A percentile compares a stretch with the other conserved stretches of the same genome.
Evolutionary conservation across 106 monocot genomes (phyloP).

Genomic region (Dendrobium catenatum): DNA sequence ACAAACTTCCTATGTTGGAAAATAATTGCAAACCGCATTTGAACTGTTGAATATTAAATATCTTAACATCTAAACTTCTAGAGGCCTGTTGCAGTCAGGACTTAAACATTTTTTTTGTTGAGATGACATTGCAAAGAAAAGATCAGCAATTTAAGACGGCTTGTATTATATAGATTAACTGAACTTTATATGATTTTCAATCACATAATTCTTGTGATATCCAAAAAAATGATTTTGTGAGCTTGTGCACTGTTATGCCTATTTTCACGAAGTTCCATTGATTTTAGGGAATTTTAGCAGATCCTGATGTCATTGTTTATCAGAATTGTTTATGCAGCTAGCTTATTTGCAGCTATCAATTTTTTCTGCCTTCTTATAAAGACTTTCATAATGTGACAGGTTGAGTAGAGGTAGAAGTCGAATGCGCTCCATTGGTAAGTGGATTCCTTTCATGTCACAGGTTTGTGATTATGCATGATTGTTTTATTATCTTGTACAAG

Average conservation of each 20-base stretch:
- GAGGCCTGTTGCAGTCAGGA: background rate
- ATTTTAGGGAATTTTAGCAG: background rate
- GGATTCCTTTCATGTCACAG: background rate
- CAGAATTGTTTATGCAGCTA: background rate
- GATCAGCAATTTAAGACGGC: background rate
- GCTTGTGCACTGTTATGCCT: background rate
- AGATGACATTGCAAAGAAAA: background rate
- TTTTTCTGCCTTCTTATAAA: background rate
- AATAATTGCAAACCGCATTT: background rate
- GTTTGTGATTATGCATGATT: background rate
- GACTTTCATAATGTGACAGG: slow-evolving; percentile 9
- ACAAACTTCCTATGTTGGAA: background rate
- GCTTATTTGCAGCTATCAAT: background rate
- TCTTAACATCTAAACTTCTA: background rate
- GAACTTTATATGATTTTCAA: background rate
- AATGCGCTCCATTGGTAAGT: slow-evolving; percentile 24
- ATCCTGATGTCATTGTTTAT: background rate
- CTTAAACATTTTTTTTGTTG: background rate
- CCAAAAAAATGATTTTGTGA: background rate
- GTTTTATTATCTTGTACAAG: background rate
- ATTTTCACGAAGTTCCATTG: background rate
- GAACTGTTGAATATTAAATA: background rate
- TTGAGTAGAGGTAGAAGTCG: slow-evolving; percentile 27
- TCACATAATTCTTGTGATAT: background rate
- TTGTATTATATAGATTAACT: background rate